Evolutionary conservation across 2,329 filamentous ascomycete genomes (phyloP).

Genomic region (Claviceps maximensis): DNA sequence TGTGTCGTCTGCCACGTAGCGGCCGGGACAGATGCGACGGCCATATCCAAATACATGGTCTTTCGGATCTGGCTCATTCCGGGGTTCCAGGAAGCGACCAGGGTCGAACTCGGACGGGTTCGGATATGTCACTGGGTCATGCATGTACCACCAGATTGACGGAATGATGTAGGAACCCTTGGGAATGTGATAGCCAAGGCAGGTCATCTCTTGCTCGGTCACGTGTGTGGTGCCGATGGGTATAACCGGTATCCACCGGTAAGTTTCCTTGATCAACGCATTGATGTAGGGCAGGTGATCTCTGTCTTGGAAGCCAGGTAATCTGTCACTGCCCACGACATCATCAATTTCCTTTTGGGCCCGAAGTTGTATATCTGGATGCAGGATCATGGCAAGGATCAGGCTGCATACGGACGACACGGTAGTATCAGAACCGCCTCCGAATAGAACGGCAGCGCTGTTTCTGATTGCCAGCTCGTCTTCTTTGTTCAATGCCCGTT

Average conservation of each 20-base stretch:
- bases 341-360: constrained; percentile 29
- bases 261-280: constrained; percentile 17
- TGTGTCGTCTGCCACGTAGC: constrained; percentile 17
- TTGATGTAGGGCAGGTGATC: constrained; percentile 28
- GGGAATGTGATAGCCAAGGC: constrained; percentile 14
- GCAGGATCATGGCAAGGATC: constrained; percentile 32
- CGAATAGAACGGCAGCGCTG: constrained; percentile 3
- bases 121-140: constrained; percentile 55
- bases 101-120: constrained; percentile 21
- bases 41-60: constrained; percentile 22
- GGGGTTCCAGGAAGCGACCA: constrained; percentile 16
- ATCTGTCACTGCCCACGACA: constrained; percentile 26
- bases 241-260: constrained; percentile 18
- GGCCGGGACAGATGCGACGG: constrained; percentile 22
- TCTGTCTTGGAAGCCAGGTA: constrained; percentile 30
- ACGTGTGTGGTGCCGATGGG: constrained; percentile 25
- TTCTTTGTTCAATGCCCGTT: neutral
- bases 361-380: constrained; percentile 26
- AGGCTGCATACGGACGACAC: constrained; percentile 14
- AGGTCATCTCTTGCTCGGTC: constrained; percentile 17
- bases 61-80: constrained; percentile 17
- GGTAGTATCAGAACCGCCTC: constrained; percentile 9
- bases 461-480: constrained; percentile 3
- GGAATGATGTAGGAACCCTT: constrained; percentile 14
- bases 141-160: constrained; percentile 28